phyloP scores from a whole-genome alignment of 2,329 filamentous ascomycete genomes.

The Ascochyta viciae-villosae region DNA sequence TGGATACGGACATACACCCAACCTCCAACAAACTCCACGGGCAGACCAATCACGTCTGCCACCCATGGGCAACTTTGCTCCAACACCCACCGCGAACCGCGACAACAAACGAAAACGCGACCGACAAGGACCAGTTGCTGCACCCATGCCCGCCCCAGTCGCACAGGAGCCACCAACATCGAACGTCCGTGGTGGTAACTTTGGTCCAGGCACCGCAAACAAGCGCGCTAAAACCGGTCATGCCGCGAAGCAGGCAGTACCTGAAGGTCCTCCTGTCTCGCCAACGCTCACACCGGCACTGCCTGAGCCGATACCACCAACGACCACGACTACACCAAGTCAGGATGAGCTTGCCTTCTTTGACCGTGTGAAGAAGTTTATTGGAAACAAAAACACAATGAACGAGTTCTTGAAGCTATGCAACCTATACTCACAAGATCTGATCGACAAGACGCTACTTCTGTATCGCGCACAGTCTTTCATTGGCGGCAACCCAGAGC shows the following conservation, averaged over 20 bases:
- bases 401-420: constrained; percentile 97
- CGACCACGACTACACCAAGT: constrained; percentile 73
- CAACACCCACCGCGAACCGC: constrained; percentile 81
- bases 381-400: constrained; percentile 89
- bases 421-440: constrained; percentile 91
- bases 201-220: constrained; percentile 37
- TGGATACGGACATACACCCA: constrained; percentile 52
- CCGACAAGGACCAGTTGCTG: constrained; percentile 59
- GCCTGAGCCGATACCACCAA: constrained; percentile 84
- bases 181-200: constrained; percentile 38
- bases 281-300: constrained; percentile 88
- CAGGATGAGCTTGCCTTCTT: constrained; percentile 93
- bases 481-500: constrained; percentile 84
- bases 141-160: constrained; percentile 43
- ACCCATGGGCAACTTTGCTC: constrained; percentile 92
- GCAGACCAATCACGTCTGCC: constrained; percentile 68
- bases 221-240: constrained; percentile 76
- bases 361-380: constrained; percentile 94
- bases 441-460: constrained; percentile 85
- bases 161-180: constrained; percentile 43
- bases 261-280: constrained; percentile 70
- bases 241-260: constrained; percentile 64
- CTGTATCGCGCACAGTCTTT: constrained; percentile 84
- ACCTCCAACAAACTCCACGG: constrained; percentile 57
- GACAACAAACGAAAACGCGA: constrained; percentile 86